Base-by-base conservation (phyloP, 352 stramenopile species). In the Thalassiosira mediterranea region DNA sequence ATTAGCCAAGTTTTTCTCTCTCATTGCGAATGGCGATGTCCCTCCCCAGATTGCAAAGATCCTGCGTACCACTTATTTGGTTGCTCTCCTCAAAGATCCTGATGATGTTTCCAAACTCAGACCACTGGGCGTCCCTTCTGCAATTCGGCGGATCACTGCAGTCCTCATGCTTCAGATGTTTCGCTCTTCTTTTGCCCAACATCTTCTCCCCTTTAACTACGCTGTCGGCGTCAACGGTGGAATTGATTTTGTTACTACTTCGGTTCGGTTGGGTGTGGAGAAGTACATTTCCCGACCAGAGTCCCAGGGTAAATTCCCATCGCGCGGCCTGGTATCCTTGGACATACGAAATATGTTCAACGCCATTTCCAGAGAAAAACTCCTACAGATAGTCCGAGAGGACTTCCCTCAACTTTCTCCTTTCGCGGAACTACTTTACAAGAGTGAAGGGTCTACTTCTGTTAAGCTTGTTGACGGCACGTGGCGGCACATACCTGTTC, bases 341-440 rank as follows among this genome's bases (percentile, higher is more conserved):
- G 70, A 74, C 23, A 61, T 79, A 1, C 15, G 17, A 11, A 79
- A 79, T 23, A 79, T 79, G 70, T 79, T 68, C 61, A 79, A 73
- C 34, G 61, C 29, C 1, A 37, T 73, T 0, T 79, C 70, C 1
- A 8, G 59, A 17, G n/a, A 72, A 13, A 53, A 72, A 53, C 19
- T 72, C 0, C 13, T 25, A 23, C 44, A 60, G 26, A 71, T 63
- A 1, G 8, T 63, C 8, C 26, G 13, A 4, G 17, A 51, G 8
- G 10, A 52, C 5, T 34, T 38, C 7, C 19, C 15, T 26, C 7
- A 61, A 15, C n/a, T 61, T 11, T 15, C 19, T 13, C 5, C 42
- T 2, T 65, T 73, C 28, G 32, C n/a, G 1, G 49, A 63, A n/a
- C 19, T 21, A 10, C 37, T 73, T 1, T 73, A 73, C 17, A 10